Evolutionary conservation across 305 asterid genomes (phyloP).

Genomic region (Rubia peregrina): DNA sequence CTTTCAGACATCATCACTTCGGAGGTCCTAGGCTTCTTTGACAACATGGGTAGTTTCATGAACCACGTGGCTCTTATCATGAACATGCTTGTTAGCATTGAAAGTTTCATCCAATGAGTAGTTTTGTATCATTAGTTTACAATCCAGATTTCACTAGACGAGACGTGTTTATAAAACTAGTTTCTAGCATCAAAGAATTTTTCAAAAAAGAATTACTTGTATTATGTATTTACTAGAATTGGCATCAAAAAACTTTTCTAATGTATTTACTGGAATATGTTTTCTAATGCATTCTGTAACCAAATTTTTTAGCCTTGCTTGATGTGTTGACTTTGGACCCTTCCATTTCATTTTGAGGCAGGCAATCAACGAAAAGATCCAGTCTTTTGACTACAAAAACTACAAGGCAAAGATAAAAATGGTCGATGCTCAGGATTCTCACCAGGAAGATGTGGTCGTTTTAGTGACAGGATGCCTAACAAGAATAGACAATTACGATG

Average conservation of each 20-base stretch:
- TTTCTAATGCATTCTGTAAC: not conserved
- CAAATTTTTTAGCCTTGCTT: not conserved
- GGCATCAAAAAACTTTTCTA: too few species aligned
- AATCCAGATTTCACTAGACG: too few species aligned
- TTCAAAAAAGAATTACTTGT: not conserved
- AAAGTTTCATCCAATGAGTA: too few species aligned
- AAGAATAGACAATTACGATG: slow-evolving; percentile 43
- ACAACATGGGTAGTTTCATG: too few species aligned
- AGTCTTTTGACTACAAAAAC: slow-evolving; percentile 60
- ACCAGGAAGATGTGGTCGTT: slow-evolving; percentile 53
- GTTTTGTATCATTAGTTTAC: too few species aligned
- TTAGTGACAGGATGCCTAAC: slow-evolving; percentile 77
- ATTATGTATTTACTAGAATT: not conserved
- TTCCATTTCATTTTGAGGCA: slow-evolving; percentile 29
- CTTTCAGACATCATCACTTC: too few species aligned
- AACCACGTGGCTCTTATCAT: too few species aligned
- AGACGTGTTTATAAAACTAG: too few species aligned
- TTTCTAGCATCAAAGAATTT: too few species aligned
- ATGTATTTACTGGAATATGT: not conserved
- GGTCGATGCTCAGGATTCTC: slow-evolving; percentile 70
- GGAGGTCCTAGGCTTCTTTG: too few species aligned
- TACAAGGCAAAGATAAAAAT: slow-evolving; percentile 70
- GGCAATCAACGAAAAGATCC: slow-evolving; percentile 58
- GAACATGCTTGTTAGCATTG: too few species aligned
- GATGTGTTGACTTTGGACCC: not conserved